phyloP scores from a whole-genome alignment of 306 rosid species.

The Vigna mungo region DNA sequence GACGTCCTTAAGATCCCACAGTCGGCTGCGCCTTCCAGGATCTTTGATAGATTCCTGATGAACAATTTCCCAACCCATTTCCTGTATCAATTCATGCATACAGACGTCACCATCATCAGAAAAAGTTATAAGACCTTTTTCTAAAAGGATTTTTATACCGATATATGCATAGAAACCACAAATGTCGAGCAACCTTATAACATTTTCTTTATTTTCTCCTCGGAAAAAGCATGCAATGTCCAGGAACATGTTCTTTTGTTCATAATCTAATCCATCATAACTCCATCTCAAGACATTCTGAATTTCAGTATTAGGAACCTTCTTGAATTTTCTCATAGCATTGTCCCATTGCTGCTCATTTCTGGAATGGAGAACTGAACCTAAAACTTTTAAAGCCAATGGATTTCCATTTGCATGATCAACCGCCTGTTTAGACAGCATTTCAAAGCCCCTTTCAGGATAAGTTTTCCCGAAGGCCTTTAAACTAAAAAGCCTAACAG shows the following conservation, averaged over 20 bases:
- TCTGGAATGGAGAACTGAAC: conserved; percentile 32
- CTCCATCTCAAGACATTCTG: conserved; percentile 42
- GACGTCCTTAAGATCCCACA: conserved; percentile 36
- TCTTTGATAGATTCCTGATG: conserved; percentile 32
- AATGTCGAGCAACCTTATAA: conserved; percentile 14
- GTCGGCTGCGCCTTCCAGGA: conserved; percentile 36
- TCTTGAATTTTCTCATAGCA: conserved; percentile 31
- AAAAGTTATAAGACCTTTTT: conserved; percentile 31
- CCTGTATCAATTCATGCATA: conserved; percentile 51
- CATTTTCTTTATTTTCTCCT: conserved; percentile 24
- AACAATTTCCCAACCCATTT: conserved; percentile 44
- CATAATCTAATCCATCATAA: conserved; percentile 41
- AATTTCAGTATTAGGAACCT: conserved; percentile 26
- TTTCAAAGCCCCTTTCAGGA: conserved; percentile 25
- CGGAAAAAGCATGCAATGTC: conserved; percentile 41
- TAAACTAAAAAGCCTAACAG: conserved; percentile 34
- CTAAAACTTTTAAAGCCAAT: conserved; percentile 44
- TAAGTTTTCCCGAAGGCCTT: conserved; percentile 29
- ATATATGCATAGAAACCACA: conserved; percentile 29
- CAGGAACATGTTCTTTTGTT: conserved; percentile 29
- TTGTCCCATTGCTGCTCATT: conserved; percentile 35
- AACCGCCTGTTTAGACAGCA: conserved; percentile 12
- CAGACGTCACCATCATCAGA: not conserved
- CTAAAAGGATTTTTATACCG: conserved; percentile 15
- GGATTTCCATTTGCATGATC: conserved; percentile 43